Percentiles rank a stretch among this genome's conserved stretches.
phyloP scores from a whole-genome alignment of 2,329 filamentous ascomycete genomes.

The Monosporascus sp. region DNA sequence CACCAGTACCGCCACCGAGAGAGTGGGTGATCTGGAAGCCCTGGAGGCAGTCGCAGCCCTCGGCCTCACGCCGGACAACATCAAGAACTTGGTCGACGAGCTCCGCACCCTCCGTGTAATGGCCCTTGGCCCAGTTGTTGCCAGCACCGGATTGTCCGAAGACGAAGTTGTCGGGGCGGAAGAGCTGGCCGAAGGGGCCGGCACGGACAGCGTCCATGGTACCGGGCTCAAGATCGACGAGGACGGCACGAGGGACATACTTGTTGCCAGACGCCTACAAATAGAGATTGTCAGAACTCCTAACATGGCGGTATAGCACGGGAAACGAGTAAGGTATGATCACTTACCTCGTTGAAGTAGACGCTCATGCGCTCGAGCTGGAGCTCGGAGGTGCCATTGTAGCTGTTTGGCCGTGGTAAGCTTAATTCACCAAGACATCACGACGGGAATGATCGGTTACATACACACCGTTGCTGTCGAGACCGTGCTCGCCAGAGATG shows the following conservation, averaged over 20 bases:
- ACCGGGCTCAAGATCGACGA: constrained; percentile 98
- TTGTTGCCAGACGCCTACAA: constrained; percentile 89
- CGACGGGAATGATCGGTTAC: constrained; percentile 32
- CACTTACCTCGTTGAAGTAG: constrained; percentile 78
- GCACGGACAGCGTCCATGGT: constrained; percentile 99
- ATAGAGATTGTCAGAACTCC: constrained; percentile 10
- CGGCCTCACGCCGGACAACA: constrained; percentile 96
- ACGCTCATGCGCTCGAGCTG: constrained; percentile 99
- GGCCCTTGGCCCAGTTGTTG: constrained; percentile 99
- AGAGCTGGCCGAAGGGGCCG: constrained; percentile 96
- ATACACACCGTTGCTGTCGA: constrained; percentile 94
- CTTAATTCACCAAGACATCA: constrained; percentile 1
- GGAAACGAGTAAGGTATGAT: not conserved
- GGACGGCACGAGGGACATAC: constrained; percentile 97
- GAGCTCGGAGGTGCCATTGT: constrained; percentile 97
- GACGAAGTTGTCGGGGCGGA: constrained; percentile 99
- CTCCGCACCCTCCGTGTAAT: constrained; percentile 99
- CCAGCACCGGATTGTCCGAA: constrained; percentile 99
- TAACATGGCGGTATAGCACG: constrained; percentile 5
- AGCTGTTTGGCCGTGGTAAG: constrained; percentile 49
- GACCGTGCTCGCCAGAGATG: constrained; percentile 88
- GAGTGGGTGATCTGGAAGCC: constrained; percentile 99
- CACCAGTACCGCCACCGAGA: constrained; percentile 99
- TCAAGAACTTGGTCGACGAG: constrained; percentile 97
- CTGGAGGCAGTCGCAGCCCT: constrained; percentile 98